Conservation (phyloP, 257 asterid species). For the Oldenlandia corymbosa region DNA sequence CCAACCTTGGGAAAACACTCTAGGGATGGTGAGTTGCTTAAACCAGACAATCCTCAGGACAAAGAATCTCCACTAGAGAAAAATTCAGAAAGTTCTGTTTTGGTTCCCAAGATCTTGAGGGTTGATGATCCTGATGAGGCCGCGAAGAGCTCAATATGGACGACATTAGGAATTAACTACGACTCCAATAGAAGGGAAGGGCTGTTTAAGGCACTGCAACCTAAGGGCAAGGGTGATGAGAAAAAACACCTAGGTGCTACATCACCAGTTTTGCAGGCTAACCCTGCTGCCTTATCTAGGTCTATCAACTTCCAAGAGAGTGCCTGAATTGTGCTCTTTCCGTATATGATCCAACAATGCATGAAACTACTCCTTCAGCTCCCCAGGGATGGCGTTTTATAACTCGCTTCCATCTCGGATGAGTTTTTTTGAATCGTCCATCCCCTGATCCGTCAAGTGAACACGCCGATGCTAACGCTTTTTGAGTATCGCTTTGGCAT, state of each 20-base stretch:
- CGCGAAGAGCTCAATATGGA: constrained; percentile 85
- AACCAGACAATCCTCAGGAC: constrained; percentile 23
- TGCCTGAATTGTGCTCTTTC: constrained; percentile 15
- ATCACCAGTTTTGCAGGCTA: constrained; percentile 46
- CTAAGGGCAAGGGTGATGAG: constrained; percentile 35
- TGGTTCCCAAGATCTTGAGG: constrained; percentile 73
- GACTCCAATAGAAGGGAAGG: constrained; percentile 42
- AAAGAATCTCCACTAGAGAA: constrained; percentile 14
- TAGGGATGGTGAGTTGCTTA: constrained; percentile 51
- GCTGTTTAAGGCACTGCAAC: constrained; percentile 60
- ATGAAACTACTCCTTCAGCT: not conserved
- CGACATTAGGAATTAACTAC: constrained; percentile 65
- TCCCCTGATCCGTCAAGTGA: not conserved
- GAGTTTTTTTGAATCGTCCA: not conserved
- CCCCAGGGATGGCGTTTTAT: not conserved
- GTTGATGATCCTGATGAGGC: constrained; percentile 83
- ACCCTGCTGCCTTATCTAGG: constrained; percentile 82
- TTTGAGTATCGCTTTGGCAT: not conserved
- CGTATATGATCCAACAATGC: constrained; percentile 10
- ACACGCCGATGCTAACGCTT: not conserved
- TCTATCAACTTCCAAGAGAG: constrained; percentile 62
- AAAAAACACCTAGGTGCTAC: constrained; percentile 24
- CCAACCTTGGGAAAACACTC: constrained; percentile 65
- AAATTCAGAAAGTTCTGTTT: constrained; percentile 32
- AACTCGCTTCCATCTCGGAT: not conserved